These are phyloP conservation scores for Boeremia lycopersici DNA, from an alignment of 2,329 filamentous ascomycete genomes.

Conservation along the genomic window DNA sequence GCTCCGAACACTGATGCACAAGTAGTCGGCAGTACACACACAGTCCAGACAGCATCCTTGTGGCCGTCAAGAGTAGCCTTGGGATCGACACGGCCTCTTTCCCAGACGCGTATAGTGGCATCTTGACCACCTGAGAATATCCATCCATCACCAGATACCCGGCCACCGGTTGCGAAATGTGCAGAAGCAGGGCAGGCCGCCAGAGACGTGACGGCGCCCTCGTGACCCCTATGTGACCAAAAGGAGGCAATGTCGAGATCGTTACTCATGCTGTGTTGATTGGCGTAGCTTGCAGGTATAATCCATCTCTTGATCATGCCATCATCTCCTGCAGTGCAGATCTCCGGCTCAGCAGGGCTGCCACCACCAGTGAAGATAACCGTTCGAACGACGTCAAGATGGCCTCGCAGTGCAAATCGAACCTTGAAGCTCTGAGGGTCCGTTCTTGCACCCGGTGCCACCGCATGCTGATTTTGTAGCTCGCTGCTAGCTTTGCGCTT, in stretches of 20 bases:
- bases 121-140: slow-evolving; percentile 98
- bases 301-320: slow-evolving; percentile 97
- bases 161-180: slow-evolving; percentile 86
- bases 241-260: slow-evolving; percentile 92
- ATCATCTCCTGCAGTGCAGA: slow-evolving; percentile 94
- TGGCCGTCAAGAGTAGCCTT: slow-evolving; percentile 95
- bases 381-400: slow-evolving; percentile 90
- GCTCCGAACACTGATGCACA: slow-evolving; percentile 79
- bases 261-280: slow-evolving; percentile 64
- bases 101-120: slow-evolving; percentile 91
- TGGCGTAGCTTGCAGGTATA: slow-evolving; percentile 80
- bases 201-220: slow-evolving; percentile 85
- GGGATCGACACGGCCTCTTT: slow-evolving; percentile 89
- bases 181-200: slow-evolving; percentile 86
- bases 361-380: slow-evolving; percentile 97
- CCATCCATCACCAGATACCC: slow-evolving; percentile 92
- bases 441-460: slow-evolving; percentile 55
- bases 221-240: slow-evolving; percentile 93
- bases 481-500: slow-evolving; percentile 66
- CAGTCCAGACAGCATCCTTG: slow-evolving; percentile 93
- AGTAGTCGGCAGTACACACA: slow-evolving; percentile 88
- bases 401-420: slow-evolving; percentile 86
- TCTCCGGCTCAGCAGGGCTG: slow-evolving; percentile 92
- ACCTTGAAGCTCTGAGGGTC: slow-evolving; percentile 87
- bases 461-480: slow-evolving; percentile 63